These are phyloP conservation scores for Malus hybrid DNA, from an alignment of 331 rosid genomes.

Conservation along the genomic window DNA sequence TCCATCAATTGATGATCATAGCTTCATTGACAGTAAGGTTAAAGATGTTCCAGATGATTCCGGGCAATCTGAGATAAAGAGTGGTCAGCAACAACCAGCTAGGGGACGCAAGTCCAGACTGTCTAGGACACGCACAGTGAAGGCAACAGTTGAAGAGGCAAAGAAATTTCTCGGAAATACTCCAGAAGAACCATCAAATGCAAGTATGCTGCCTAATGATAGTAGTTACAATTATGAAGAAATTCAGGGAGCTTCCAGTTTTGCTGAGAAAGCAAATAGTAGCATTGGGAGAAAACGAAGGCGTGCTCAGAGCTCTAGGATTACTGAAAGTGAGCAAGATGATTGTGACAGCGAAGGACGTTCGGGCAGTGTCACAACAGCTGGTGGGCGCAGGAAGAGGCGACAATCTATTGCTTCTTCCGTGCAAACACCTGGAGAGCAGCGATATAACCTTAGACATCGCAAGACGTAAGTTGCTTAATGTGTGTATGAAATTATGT, in stretches of 20 bases:
- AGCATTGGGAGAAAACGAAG: constrained; percentile 51
- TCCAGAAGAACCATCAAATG: constrained; percentile 32
- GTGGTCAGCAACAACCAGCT: constrained; percentile 26
- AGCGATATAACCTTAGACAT: constrained; percentile 74
- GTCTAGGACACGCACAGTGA: constrained; percentile 60
- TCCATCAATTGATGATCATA: constrained; percentile 40
- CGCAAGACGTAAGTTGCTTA: constrained; percentile 67
- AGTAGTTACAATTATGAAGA: constrained; percentile 27
- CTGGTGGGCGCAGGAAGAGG: constrained; percentile 62
- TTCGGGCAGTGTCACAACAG: constrained; percentile 62
- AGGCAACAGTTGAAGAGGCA: constrained; percentile 75
- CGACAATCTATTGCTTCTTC: constrained; percentile 39
- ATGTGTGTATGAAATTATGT: constrained; percentile 2
- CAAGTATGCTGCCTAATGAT: constrained; percentile 28
- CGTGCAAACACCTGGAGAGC: constrained; percentile 47
- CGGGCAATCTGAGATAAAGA: constrained; percentile 56
- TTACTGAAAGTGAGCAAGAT: constrained; percentile 50
- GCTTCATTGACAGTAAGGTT: constrained; percentile 44
- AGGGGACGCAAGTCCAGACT: constrained; percentile 47
- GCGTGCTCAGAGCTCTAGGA: constrained; percentile 36
- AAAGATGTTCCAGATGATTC: constrained; percentile 62
- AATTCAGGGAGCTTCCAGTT: constrained; percentile 46
- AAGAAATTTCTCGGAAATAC: constrained; percentile 52
- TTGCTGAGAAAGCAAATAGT: constrained; percentile 23
- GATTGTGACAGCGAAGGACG: constrained; percentile 60